Evolutionary conservation across 768 basidiomycete genomes (phyloP).

Genomic region (Lyophyllum shimeji): DNA sequence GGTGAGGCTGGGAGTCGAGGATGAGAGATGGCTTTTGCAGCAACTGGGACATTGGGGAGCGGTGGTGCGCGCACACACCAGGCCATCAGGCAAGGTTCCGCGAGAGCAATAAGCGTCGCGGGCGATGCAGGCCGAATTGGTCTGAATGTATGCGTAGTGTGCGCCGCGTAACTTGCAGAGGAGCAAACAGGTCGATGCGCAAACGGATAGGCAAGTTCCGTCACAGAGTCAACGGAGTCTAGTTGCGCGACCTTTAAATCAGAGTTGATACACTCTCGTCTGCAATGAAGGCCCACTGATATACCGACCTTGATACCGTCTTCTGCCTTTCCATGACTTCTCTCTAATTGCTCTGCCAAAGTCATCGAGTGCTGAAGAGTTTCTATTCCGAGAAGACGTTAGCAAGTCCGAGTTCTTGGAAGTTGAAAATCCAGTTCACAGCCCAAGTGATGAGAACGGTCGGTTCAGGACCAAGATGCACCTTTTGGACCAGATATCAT

Average conservation of each 20-base stretch:
- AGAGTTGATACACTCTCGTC: too few relatives aligned
- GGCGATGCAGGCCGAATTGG: constrained; percentile 32
- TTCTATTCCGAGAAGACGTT: constrained; percentile 3
- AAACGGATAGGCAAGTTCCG: too few relatives aligned
- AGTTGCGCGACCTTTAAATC: too few relatives aligned
- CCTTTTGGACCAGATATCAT: constrained; percentile 29
- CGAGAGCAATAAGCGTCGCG: constrained; percentile 40
- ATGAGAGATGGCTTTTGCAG: background rate
- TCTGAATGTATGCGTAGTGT: background rate
- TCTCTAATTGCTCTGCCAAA: constrained; percentile 15
- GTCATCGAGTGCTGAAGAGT: constrained; percentile 5
- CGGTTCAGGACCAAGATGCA: background rate
- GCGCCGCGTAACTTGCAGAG: background rate
- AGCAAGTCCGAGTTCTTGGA: too few relatives aligned
- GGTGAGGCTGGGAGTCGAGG: background rate
- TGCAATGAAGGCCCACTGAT: background rate
- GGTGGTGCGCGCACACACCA: constrained; percentile 27
- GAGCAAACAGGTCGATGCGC: background rate
- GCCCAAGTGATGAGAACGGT: background rate
- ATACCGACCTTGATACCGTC: background rate
- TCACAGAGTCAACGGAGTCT: too few relatives aligned
- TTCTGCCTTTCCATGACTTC: background rate
- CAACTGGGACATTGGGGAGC: background rate
- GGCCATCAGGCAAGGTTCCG: constrained; percentile 42
- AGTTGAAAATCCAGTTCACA: background rate